Conservation (phyloP, 805 yeast genomes). For the Ogataea philodendri region DNA sequence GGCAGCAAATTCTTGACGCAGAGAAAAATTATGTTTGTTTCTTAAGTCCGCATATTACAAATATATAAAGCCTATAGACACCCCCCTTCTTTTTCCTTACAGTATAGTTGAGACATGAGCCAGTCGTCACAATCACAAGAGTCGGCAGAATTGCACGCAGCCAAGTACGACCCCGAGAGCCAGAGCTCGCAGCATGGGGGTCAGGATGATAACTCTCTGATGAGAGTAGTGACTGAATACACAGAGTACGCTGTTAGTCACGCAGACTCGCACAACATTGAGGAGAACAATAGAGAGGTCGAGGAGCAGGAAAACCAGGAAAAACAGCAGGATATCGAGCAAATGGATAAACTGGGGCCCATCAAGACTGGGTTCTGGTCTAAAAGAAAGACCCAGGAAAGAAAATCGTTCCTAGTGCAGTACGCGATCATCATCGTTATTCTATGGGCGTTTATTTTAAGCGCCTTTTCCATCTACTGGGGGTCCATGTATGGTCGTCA, state of each 20-base stretch:
- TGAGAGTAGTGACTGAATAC: conserved; percentile 25
- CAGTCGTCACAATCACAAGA: background rate
- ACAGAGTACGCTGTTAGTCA: conserved; percentile 22
- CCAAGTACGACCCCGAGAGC: too few species aligned
- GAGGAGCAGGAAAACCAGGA: conserved; percentile 1
- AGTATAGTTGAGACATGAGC: too few species aligned
- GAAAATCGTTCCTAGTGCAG: conserved; percentile 16
- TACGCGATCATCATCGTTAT: conserved; percentile 18
- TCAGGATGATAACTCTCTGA: conserved; percentile 6
- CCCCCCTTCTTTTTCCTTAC: too few species aligned
- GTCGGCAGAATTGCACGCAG: background rate
- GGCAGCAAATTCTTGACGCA: too few species aligned
- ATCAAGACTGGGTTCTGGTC: conserved; percentile 20
- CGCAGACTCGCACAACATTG: conserved; percentile 14
- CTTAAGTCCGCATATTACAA: too few species aligned
- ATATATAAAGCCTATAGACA: too few species aligned
- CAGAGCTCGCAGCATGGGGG: background rate
- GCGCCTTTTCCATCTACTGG: conserved; percentile 49
- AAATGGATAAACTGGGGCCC: background rate
- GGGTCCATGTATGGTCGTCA: conserved; percentile 39
- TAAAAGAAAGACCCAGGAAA: conserved; percentile 12
- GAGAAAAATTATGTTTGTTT: too few species aligned
- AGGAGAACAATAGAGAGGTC: conserved; percentile 2
- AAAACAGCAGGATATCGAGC: conserved; percentile 5
- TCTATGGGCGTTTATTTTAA: conserved; percentile 39